A percentile compares a stretch with the other conserved stretches of the same genome.
Conservation (phyloP, 495 filamentous ascomycete species). For the Sordaria brevicollis region DNA sequence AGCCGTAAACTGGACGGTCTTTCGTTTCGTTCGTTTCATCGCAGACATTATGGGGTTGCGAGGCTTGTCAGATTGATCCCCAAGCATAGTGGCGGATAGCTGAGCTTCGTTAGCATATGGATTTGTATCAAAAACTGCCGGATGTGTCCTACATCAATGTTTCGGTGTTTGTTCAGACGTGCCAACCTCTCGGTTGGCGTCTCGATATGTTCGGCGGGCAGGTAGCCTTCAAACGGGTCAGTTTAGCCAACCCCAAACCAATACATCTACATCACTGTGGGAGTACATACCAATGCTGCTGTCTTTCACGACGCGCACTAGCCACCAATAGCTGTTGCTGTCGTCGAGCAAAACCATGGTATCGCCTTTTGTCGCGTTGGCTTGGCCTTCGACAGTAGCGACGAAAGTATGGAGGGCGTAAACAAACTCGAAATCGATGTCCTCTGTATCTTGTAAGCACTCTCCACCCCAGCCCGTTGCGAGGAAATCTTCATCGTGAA, state of each 20-base stretch:
- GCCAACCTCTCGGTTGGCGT: conserved; percentile 93
- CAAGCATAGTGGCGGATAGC: conserved; percentile 90
- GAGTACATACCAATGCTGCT: conserved; percentile 75
- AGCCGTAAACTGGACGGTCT: conserved; percentile 78
- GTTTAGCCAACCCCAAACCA: conserved; percentile 10
- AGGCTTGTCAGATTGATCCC: conserved; percentile 79
- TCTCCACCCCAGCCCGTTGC: conserved; percentile 63
- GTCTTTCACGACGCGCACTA: conserved; percentile 93
- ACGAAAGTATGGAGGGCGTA: conserved; percentile 97
- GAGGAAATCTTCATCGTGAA: conserved; percentile 46
- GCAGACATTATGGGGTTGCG: conserved; percentile 85
- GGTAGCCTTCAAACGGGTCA: conserved; percentile 53
- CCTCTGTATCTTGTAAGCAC: conserved; percentile 79
- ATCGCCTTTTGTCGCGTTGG: conserved; percentile 95
- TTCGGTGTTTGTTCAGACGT: conserved; percentile 92
- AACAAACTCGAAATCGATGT: conserved; percentile 99
- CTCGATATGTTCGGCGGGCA: conserved; percentile 97
- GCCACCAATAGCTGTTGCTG: conserved; percentile 99
- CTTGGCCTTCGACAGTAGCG: conserved; percentile 95
- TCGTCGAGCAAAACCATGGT: conserved; percentile 99
- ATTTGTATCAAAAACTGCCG: conserved; percentile 1
- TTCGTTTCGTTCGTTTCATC: conserved; percentile 76
- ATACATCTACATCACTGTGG: neutral
- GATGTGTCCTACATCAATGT: conserved; percentile 69
- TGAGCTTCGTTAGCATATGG: conserved; percentile 26